Evolutionary conservation across 139 green algal species (phyloP), one percentile per base, ranked within the genome.

Genomic region (Yamagishiella unicocca): DNA sequence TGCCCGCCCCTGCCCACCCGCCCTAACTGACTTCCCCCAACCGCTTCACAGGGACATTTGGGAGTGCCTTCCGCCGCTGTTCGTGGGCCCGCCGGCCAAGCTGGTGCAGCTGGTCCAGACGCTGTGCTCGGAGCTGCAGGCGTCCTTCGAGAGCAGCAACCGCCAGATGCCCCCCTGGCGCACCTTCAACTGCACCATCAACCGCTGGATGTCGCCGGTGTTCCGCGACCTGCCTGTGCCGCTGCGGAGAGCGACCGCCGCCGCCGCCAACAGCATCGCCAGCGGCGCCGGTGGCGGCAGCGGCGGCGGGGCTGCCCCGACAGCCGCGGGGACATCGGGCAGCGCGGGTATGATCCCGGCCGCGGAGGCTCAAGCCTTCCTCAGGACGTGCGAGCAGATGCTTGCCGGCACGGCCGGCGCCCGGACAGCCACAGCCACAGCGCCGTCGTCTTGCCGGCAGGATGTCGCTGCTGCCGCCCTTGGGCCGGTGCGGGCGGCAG

Each of bases 31-130:
- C n/a, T n/a, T n/a, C n/a, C n/a, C n/a, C n/a, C n/a, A n/a, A n/a
- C n/a, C n/a, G n/a, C n/a, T n/a, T n/a, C n/a, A n/a, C 90, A 93
- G 90, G 78, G 83, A 84, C 50, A 85, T 92, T 29, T 92, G 89
- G 89, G 82, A 90, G 58, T 83, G 77, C 78, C 82, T 93, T 55
- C 90, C 90, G 8, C 73, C 73, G 27, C 73, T 91, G 22, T 93
- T 93, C 40, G 81, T 93, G 43, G 90, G 90, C 55, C 83, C 84
- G 74, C 84, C 84, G 54, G 81, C 82, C 38, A 84, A 89, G 87
- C 78, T 93, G 67, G 83, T 89, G 66, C 84, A 89, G 54, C 87
- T 91, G 29, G 87, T 93, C 42, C 90, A 93, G 90, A 53, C 81
- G 72, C 84, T 93, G 43, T 91, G 87, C 50, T 62, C 87, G 7